Percentiles rank a stretch among this genome's conserved stretches.
phyloP scores from a whole-genome alignment of 1,139 yeast genomes.

The Geotrichum cucujoidarum region DNA sequence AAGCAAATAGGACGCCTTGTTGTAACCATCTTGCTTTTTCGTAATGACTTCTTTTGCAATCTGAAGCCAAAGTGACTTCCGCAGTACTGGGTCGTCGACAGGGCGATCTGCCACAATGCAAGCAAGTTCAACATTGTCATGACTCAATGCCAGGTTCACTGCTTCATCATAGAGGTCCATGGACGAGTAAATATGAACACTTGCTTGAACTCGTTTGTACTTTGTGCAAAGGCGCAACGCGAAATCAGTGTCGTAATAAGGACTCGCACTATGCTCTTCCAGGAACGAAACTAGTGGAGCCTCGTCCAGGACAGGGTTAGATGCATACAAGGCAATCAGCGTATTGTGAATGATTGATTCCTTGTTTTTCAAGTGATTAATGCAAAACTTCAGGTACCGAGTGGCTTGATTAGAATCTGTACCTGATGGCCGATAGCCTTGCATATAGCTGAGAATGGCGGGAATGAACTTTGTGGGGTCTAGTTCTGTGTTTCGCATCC shows the following conservation, averaged over 20 bases:
- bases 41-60: slow-evolving; percentile 57
- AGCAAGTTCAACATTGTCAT: slow-evolving; percentile 60
- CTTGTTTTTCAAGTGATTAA: slow-evolving; percentile 47
- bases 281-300: slow-evolving; percentile 48
- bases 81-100: slow-evolving; percentile 43
- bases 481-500: slow-evolving; percentile 57
- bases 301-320: slow-evolving; percentile 45
- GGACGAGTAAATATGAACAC: slow-evolving; percentile 64
- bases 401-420: slow-evolving; percentile 56
- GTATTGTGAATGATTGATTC: slow-evolving; percentile 63
- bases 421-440: slow-evolving; percentile 31
- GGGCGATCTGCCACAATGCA: slow-evolving; percentile 52
- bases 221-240: slow-evolving; percentile 68
- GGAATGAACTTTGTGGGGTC: slow-evolving; percentile 66
- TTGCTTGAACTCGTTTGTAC: slow-evolving; percentile 55
- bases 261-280: slow-evolving; percentile 34
- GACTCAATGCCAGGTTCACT: slow-evolving; percentile 60
- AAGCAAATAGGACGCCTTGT: slow-evolving; percentile 42
- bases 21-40: slow-evolving; percentile 23
- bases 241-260: slow-evolving; percentile 62
- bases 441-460: slow-evolving; percentile 57
- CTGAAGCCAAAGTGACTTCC: slow-evolving; percentile 71
- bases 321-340: slow-evolving; percentile 64
- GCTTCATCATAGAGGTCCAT: slow-evolving; percentile 77
- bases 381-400: slow-evolving; percentile 56